Evolutionary conservation across 2,329 filamentous ascomycete species (phyloP).

Genomic region (Cordyceps tenuipes): DNA sequence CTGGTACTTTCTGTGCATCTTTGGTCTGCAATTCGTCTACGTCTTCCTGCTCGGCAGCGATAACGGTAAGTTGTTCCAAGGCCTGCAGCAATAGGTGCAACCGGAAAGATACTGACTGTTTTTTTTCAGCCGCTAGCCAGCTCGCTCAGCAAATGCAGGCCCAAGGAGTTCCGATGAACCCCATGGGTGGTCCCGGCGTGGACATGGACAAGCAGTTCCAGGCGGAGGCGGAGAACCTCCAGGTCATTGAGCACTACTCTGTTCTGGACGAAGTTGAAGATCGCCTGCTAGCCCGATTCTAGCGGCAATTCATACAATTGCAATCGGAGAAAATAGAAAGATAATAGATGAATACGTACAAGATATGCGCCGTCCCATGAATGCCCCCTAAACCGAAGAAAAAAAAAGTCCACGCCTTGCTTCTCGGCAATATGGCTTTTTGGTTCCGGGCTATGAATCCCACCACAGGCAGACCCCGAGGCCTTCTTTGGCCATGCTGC

Average conservation of each 20-base stretch:
- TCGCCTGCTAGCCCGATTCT: slow-evolving; percentile 57
- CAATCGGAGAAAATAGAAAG: slow-evolving; percentile 15
- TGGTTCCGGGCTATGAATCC: slow-evolving; percentile 42
- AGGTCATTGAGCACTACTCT: slow-evolving; percentile 89
- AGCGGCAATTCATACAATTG: slow-evolving; percentile 18
- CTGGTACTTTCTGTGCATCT: slow-evolving; percentile 98
- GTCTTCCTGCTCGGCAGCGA: slow-evolving; percentile 94
- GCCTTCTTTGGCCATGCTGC: slow-evolving; percentile 55
- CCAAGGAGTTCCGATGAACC: slow-evolving; percentile 38
- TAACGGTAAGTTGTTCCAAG: slow-evolving; percentile 58
- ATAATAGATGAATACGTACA: slow-evolving; percentile 20
- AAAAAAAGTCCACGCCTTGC: background rate
- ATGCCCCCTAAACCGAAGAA: slow-evolving; percentile 4
- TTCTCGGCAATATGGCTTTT: slow-evolving; percentile 1
- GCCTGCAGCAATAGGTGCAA: background rate
- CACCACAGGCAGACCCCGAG: slow-evolving; percentile 58
- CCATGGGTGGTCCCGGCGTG: slow-evolving; percentile 81
- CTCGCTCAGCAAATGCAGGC: slow-evolving; percentile 83
- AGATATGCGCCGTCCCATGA: slow-evolving; percentile 13
- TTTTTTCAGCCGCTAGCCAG: slow-evolving; percentile 67
- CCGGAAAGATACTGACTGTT: slow-evolving; percentile 12
- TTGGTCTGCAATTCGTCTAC: slow-evolving; percentile 93
- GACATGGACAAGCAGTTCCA: slow-evolving; percentile 94
- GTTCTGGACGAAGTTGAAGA: slow-evolving; percentile 84
- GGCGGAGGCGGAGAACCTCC: slow-evolving; percentile 88